Base-by-base conservation (phyloP, 2,329 filamentous ascomycete species). In the Sclerotinia glacialis region DNA sequence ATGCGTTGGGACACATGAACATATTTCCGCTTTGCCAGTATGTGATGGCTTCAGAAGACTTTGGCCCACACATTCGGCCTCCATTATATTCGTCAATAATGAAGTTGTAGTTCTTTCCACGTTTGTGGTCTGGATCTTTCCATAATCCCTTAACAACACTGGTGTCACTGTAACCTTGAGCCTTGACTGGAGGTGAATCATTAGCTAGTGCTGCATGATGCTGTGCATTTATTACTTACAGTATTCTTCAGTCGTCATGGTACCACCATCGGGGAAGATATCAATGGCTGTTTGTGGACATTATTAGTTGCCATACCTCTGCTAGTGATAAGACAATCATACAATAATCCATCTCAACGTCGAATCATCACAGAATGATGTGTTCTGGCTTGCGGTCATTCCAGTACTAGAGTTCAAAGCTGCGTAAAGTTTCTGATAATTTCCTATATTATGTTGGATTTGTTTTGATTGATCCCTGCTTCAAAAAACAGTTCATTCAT, bases 61-160 rank as follows among this genome's bases (percentile, higher is more conserved):
- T 42, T n/a, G 47, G 5, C 16, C 47, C 47, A 44, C 61, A 64
- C 61, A 64, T 64, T 34, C n/a, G 12, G 34, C 50, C 40, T 54
- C 61, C 61, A 14, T 55, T 44, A 14, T 64, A 64, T 46, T 64
- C 61, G 53, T 64, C 61, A n/a, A 64, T 55, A 18, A 64, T 55
- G 40, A 55, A 64, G 11, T 64, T 64, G 37, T 23, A 55, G 16
- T 55, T 44, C 3, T 64, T 64, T 2, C 40, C 23, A 23, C 61
- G 61, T 44, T 64, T 47, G 50, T 64, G 49, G 40, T 64, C 50
- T 12, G 50, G 50, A 37, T 64, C 50, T 26, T 64, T 64, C 61
- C 50, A 64, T 47, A 64, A 21, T 9, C 61, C 50, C 34, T 47
- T 64, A 14, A 64, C 49, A 28, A 64, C 12, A 12, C 21, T 44